A percentile compares a stretch with the other conserved stretches of the same genome.
Conservation (phyloP, 2,329 filamentous ascomycete genomes). For the Chaetomium strumarium region DNA sequence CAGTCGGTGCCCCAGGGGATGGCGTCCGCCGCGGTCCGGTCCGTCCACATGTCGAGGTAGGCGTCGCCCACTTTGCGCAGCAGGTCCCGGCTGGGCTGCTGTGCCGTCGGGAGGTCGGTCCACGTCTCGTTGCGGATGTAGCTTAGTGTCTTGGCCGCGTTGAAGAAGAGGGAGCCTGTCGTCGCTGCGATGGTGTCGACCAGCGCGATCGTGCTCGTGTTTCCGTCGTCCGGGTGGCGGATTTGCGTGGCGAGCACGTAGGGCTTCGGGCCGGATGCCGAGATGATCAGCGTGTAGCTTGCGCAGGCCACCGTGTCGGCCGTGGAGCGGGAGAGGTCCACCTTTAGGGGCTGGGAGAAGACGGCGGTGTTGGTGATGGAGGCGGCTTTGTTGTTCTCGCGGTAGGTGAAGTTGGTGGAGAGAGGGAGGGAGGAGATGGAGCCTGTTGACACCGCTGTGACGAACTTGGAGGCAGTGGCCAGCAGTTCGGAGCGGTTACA, state of each 20-base stretch:
- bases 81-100: conserved; percentile 27
- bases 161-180: too few species aligned
- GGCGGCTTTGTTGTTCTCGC: conserved; percentile 26
- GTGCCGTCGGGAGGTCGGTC: conserved; percentile 24
- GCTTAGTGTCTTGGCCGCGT: too few species aligned
- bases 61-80: conserved; percentile 32
- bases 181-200: conserved; percentile 15
- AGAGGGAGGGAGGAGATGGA: neutral
- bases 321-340: conserved; percentile 23
- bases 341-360: conserved; percentile 19
- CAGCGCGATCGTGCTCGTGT: conserved; percentile 25
- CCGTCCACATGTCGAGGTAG: conserved; percentile 36
- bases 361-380: conserved; percentile 16
- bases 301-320: conserved; percentile 32
- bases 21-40: conserved; percentile 29
- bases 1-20: conserved; percentile 34
- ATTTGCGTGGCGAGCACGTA: conserved; percentile 34
- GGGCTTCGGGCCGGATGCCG: conserved; percentile 27
- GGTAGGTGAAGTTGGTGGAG: conserved; percentile 23
- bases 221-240: conserved; percentile 25
- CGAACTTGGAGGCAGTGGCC: neutral
- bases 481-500: conserved; percentile 6
- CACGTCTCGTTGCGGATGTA: conserved; percentile 31
- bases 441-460: neutral
- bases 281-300: conserved; percentile 34